Evolutionary conservation across 345 rosid genomes (phyloP).

Genomic region (Camelina sativa): DNA sequence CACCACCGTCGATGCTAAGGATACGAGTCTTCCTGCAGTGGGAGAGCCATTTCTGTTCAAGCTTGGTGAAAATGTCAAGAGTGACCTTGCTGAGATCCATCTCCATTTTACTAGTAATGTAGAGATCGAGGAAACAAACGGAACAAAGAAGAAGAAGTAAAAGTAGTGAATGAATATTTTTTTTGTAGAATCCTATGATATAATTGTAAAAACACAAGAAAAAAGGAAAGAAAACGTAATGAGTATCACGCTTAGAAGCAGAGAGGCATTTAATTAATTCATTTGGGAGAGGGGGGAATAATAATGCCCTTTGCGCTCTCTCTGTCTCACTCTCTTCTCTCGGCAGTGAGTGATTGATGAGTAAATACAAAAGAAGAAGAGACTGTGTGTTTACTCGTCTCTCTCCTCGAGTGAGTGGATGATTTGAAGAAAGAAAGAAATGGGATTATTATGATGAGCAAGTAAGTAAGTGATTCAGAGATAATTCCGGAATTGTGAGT

Average conservation of each 20-base stretch:
- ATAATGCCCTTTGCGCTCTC: neutral
- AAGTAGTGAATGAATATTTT: neutral
- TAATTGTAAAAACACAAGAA: too few species aligned
- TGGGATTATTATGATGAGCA: neutral
- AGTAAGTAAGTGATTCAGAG: slow-evolving; percentile 35
- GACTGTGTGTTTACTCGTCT: slow-evolving; percentile 32
- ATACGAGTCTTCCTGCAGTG: slow-evolving; percentile 80
- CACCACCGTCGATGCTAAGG: slow-evolving; percentile 93
- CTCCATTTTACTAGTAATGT: neutral
- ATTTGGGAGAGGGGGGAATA: neutral
- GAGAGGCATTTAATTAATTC: slow-evolving; percentile 31
- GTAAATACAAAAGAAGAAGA: neutral
- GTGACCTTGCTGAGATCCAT: slow-evolving; percentile 94
- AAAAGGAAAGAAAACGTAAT: neutral
- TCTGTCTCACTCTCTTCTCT: slow-evolving; percentile 1
- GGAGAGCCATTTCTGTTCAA: slow-evolving; percentile 92
- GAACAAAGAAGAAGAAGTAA: neutral
- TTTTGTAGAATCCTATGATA: too few species aligned
- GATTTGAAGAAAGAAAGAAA: neutral
- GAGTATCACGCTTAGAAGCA: slow-evolving; percentile 33
- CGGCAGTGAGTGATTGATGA: neutral
- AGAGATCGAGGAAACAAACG: too few species aligned
- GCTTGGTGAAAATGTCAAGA: slow-evolving; percentile 85
- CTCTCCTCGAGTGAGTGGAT: slow-evolving; percentile 36
- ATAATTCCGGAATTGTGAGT: slow-evolving; percentile 39